These are phyloP conservation scores for Coemansia sp. DNA, from an alignment of 192 early-diverging fungal species.

Conservation along the genomic window DNA sequence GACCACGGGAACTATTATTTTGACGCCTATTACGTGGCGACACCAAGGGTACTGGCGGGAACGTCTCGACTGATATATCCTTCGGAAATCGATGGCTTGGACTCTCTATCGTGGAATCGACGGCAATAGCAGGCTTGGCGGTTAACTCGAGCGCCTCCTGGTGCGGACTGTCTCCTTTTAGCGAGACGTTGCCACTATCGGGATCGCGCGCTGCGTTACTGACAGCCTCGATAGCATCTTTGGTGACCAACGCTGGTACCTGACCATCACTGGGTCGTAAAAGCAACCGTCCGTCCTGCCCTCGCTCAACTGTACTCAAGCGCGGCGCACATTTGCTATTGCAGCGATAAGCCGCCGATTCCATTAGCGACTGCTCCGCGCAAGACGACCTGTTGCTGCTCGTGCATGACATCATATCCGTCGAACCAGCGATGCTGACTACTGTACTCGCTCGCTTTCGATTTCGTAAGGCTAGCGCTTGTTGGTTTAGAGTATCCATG, in stretches of 20 bases:
- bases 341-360: slow-evolving; percentile 27
- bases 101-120: not conserved
- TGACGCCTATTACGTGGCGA: not conserved
- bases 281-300: slow-evolving; percentile 33
- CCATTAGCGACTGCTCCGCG: slow-evolving; percentile 21
- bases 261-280: slow-evolving; percentile 25
- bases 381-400: slow-evolving; percentile 28
- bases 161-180: slow-evolving; percentile 4
- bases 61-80: slow-evolving; percentile 11
- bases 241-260: not conserved
- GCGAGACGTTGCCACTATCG: slow-evolving; percentile 13
- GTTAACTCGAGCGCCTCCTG: not conserved
- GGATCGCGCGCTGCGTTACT: not conserved
- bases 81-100: not conserved
- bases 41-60: slow-evolving; percentile 6
- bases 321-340: slow-evolving; percentile 37
- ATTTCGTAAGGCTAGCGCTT: slow-evolving; percentile 5
- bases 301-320: slow-evolving; percentile 46
- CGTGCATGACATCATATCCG: slow-evolving; percentile 9
- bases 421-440: slow-evolving; percentile 16
- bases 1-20: not conserved
- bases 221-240: not conserved
- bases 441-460: not conserved
- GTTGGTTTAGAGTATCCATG: slow-evolving; percentile 16
- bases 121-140: not conserved